These are phyloP conservation scores for Piedraia hortae DNA, from an alignment of 2,329 filamentous ascomycete species.

Conservation along the genomic window DNA sequence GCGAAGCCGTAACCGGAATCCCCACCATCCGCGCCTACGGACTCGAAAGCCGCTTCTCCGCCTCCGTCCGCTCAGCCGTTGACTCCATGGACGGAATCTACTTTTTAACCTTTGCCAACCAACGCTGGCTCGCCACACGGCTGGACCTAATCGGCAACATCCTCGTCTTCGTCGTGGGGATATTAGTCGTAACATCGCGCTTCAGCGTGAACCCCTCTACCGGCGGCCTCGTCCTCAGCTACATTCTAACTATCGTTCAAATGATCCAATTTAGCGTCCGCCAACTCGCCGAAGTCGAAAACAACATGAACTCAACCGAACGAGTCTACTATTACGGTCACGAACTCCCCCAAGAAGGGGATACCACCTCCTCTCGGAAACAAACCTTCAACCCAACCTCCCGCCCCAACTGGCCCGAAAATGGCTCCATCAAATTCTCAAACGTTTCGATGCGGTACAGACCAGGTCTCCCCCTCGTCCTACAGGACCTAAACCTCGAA, in stretches of 20 bases:
- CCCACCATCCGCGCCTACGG: slow-evolving; percentile 78
- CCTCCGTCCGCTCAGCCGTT: slow-evolving; percentile 41
- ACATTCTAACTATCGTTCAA: slow-evolving; percentile 77
- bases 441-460: slow-evolving; percentile 26
- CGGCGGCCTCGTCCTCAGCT: slow-evolving; percentile 66
- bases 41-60: slow-evolving; percentile 45
- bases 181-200: slow-evolving; percentile 73
- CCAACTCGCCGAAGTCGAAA: slow-evolving; percentile 84
- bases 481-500: slow-evolving; percentile 31
- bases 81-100: slow-evolving; percentile 88
- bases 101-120: slow-evolving; percentile 83
- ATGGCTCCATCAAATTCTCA: slow-evolving; percentile 35
- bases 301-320: slow-evolving; percentile 93
- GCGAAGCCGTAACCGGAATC: slow-evolving; percentile 61
- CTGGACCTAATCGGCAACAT: slow-evolving; percentile 62
- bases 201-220: slow-evolving; percentile 68
- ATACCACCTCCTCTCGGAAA: too few species aligned
- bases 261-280: slow-evolving; percentile 91
- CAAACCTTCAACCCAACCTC: too few species aligned
- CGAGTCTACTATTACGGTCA: slow-evolving; percentile 74
- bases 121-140: slow-evolving; percentile 70
- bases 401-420: slow-evolving; percentile 57
- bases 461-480: slow-evolving; percentile 20
- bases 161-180: slow-evolving; percentile 66
- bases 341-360: slow-evolving; percentile 53